Evolutionary conservation across 345 rosid genomes (phyloP).

Genomic region (Sisymbrium irio): DNA sequence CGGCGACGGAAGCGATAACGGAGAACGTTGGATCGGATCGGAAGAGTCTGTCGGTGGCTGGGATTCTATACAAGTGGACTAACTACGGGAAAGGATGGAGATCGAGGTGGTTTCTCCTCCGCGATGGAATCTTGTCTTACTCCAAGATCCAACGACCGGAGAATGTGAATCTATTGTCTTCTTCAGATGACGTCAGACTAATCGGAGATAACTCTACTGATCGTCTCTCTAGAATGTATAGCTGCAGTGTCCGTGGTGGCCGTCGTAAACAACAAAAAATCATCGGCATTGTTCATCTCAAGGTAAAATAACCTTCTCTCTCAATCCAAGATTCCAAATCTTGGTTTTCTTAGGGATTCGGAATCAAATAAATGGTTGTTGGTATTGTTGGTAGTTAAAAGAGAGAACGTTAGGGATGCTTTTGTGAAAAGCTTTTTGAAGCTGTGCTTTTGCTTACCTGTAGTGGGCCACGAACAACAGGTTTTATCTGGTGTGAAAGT

Average conservation of each 20-base stretch:
- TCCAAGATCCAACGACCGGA: conserved; percentile 76
- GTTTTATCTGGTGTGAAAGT: conserved; percentile 32
- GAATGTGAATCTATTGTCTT: conserved; percentile 45
- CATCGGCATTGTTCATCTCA: conserved; percentile 80
- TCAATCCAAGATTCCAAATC: background rate
- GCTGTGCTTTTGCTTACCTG: conserved; percentile 51
- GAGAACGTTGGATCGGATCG: conserved; percentile 46
- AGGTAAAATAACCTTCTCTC: conserved; percentile 45
- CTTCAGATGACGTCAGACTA: conserved; percentile 63
- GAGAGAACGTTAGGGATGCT: too few species aligned
- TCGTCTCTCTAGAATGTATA: conserved; percentile 55
- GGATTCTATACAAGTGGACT: conserved; percentile 90
- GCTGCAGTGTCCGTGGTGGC: conserved; percentile 44
- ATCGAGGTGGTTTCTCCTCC: conserved; percentile 87
- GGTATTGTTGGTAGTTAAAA: too few species aligned
- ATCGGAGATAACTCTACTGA: conserved; percentile 72
- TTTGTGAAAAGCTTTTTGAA: too few species aligned
- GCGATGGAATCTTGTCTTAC: conserved; percentile 75
- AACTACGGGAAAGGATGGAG: conserved; percentile 99
- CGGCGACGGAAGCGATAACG: conserved; percentile 38
- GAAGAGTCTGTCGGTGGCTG: conserved; percentile 58
- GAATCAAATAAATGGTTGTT: background rate
- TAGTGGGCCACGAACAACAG: conserved; percentile 95
- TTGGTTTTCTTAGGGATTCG: background rate
- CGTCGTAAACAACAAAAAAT: conserved; percentile 59